Evolutionary conservation across 2,329 filamentous ascomycete genomes (phyloP), one percentile per base, ranked within the genome.

Genomic region (Purpureocillium takamizusanense): DNA sequence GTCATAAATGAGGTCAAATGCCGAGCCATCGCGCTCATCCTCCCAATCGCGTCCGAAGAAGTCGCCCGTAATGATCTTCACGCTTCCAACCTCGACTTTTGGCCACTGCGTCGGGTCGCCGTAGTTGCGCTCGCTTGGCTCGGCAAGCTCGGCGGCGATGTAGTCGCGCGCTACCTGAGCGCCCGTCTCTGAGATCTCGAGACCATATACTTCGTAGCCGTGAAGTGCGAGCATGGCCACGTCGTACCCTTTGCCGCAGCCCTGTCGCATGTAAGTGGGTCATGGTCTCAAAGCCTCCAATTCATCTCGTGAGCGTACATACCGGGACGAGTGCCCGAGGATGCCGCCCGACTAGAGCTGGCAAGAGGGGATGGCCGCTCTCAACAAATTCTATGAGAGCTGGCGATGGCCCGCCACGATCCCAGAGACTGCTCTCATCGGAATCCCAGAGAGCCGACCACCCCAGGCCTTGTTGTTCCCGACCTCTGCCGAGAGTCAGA

Each of bases 151-250:
- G 15, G 15, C 33, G 17, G 38, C 3, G 2, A 17, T 21, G 14
- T 42, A 36, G 15, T 31, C 15, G 15, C 40, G 27, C 18, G 40
- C 40, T 17, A 33, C 13, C 29, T 38, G 29, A 11, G 36, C 40
- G 10, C 40, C 37, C n/a, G 36, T 42, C 18, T 36, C 37, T 10
- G 37, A 42, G 8, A 39, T 27, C 31, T 39, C 34, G 13, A 42
- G 37, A 8, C 40, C 40, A 33, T 31, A 36, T 8, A 36, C 38
- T 9, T 40, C 38, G 23, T 33, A 40, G 38, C 38, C 38, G 21
- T 40, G 38, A 23, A 40, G 37, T 9, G 38, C 40, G 11, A 42
- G 40, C 40, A 39, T 42, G 23, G 33, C 40, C 14, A 39, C 40
- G 15, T 39, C 37, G 34, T 42, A 42, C 7, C 38, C 38, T 29